phyloP scores from a whole-genome alignment of 305 asterid genomes.

The Fraxinus dipetala region DNA sequence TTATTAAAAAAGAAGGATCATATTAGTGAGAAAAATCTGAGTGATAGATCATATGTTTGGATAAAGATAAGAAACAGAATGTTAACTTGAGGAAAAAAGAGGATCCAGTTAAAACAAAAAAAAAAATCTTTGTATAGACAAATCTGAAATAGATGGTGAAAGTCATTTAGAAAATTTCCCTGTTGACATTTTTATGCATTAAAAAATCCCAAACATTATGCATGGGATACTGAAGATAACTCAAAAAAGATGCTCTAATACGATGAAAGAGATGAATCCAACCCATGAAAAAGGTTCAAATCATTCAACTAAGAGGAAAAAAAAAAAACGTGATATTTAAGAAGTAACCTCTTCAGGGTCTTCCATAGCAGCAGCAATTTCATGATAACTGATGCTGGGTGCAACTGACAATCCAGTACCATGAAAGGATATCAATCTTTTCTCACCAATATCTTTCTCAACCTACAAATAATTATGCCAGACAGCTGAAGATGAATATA shows the following conservation, averaged over 20 bases:
- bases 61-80: background rate
- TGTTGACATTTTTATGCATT: background rate
- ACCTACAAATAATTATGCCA: conserved; percentile 41
- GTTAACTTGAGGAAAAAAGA: background rate
- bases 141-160: background rate
- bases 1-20: background rate
- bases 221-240: background rate
- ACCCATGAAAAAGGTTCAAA: background rate
- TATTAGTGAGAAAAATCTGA: background rate
- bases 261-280: background rate
- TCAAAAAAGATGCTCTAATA: background rate
- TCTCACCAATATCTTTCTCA: conserved; percentile 90
- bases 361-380: conserved; percentile 45
- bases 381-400: conserved; percentile 47
- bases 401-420: conserved; percentile 78
- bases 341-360: conserved; percentile 68
- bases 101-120: background rate
- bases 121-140: background rate
- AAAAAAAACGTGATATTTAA: background rate
- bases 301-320: conserved; percentile 3
- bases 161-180: background rate
- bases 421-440: conserved; percentile 70
- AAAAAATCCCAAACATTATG: background rate
- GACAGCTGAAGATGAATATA: conserved; percentile 17
- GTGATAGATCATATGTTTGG: background rate